Base-by-base conservation (phyloP, 2,329 filamentous ascomycete species). In the Clonostachys chloroleuca region DNA sequence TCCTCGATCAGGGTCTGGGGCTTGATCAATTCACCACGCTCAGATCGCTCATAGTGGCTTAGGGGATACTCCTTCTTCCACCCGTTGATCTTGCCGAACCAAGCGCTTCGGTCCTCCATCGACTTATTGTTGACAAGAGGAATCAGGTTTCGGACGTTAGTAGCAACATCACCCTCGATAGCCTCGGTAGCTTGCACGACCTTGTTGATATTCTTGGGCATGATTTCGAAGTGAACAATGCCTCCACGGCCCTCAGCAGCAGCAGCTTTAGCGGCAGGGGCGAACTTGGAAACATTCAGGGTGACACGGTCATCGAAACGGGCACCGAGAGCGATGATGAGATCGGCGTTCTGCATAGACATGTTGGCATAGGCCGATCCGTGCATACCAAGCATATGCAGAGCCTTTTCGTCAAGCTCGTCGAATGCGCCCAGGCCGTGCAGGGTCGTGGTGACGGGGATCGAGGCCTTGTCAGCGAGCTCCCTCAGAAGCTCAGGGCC, bases 141-240 rank as follows among this genome's bases (percentile, higher is more conserved):
- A 35, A 97, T 60, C 45, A 97, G 83, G 33, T 80, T 71, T 45
- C 76, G 76, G 34, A 97, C 74, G 67, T 95, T 97, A 16, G 84
- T 73, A 4, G 85, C 84, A 33, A 96, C 89, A 61, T 97, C 92
- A 49, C 94, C 94, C 70, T 96, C 92, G 16, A 97, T 86, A 42
- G 94, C 92, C 72, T 96, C 91, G 40, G 89, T 96, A 8, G 92
- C 92, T 71, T 97, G 90, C 13, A 99, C 87, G 40, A 97, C 92
- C 80, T 97, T 99, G 83, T 97, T 97, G 74, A 97, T 97, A 76
- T 99, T 97, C 84, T 99, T 99, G 59, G 94, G 92, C 86, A 97
- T 87, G 60, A 99, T 92, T 66, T 97, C 92, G 61, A 97, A 97
- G 69, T 99, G 92, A 14, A 97, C 81, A 59, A 99, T 97, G 61